Percentiles rank a stretch among this genome's conserved stretches.
These are phyloP conservation scores for Penicillium flavigenum DNA, from an alignment of 495 filamentous ascomycete genomes.

Conservation along the genomic window DNA sequence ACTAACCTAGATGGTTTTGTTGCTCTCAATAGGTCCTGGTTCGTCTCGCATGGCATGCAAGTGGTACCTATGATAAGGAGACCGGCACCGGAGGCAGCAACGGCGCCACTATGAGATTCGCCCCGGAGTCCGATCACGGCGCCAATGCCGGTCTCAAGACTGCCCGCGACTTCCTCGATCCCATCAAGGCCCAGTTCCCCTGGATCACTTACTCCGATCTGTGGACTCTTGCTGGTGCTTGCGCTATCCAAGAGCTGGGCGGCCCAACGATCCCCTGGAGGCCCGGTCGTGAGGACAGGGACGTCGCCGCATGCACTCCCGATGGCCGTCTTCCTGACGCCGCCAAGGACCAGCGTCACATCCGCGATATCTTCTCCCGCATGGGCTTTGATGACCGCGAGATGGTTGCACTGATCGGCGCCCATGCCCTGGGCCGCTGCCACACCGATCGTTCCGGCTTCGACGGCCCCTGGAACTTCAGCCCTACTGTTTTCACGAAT, in stretches of 20 bases:
- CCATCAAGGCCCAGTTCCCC: conserved; percentile 82
- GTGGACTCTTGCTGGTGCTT: conserved; percentile 87
- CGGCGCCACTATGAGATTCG: conserved; percentile 97
- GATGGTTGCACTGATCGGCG: conserved; percentile 87
- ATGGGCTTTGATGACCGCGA: conserved; percentile 99
- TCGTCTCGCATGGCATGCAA: conserved; percentile 84
- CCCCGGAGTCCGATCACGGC: conserved; percentile 86
- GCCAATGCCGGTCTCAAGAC: conserved; percentile 89
- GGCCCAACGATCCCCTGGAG: conserved; percentile 87
- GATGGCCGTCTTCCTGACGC: conserved; percentile 95
- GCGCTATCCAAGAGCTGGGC: conserved; percentile 91
- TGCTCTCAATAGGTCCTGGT: conserved; percentile 57
- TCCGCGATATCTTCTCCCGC: conserved; percentile 90
- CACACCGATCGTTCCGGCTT: conserved; percentile 87
- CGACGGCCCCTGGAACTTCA: conserved; percentile 95
- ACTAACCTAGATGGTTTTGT: conserved; percentile 14
- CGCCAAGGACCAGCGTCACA: conserved; percentile 72
- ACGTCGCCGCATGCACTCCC: conserved; percentile 84
- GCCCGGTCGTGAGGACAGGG: conserved; percentile 80
- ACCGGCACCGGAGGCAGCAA: conserved; percentile 93
- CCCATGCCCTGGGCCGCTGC: conserved; percentile 90
- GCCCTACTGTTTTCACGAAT: conserved; percentile 89
- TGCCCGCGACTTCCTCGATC: conserved; percentile 90
- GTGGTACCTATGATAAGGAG: conserved; percentile 83
- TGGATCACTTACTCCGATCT: conserved; percentile 97